Base-by-base conservation (phyloP, 2,329 filamentous ascomycete species). In the Graphilbum fragrans region DNA sequence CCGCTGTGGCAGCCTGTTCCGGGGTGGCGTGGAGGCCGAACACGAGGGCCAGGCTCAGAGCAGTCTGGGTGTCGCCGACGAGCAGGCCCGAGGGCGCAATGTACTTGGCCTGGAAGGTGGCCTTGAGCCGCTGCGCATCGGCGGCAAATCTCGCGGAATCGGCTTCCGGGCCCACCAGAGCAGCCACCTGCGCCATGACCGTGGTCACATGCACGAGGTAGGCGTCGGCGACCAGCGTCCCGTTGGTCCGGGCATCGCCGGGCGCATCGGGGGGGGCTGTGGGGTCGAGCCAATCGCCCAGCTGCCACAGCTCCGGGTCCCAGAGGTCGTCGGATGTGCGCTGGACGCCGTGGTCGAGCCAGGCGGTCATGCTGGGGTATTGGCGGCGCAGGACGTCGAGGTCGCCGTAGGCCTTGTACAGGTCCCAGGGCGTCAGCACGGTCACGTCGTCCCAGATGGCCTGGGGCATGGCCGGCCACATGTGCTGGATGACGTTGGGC, bases 271-370 rank as follows among this genome's bases (percentile, higher is more conserved):
- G 50, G 3, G 62, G 60, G 1, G 62, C 59, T 16, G 50, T 50
- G 3, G 62, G 62, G 44, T 64, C 62, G 3, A 65, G 57, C 62
- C 62, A 65, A 48, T 65, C 62, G 12, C 58, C 59, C 7, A 58
- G 52, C 50, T 64, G 60, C 42, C 51, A 56, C 7, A 41, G 38
- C 19, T 50, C 47, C 9, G 47, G 43, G 35, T 58, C 52, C 61
- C 61, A 65, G 1, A 63, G 55, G 4, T 55, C 53, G 23, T 55
- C 55, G 1, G 35, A 7, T 8, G 49, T 52, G 10, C 56, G 50
- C 1, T 29, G 33, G 2, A 47, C 36, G 5, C 43, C 45, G 6
- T 44, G 45, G 20, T 51, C 50, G 6, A 58, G 39, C 53, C 57
- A 61, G 2, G 45, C 43, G 21, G 34, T 41, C 54, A 59, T 58